Conservation (phyloP, 805 yeast genomes). For the Metschnikowia aberdeeniae region DNA sequence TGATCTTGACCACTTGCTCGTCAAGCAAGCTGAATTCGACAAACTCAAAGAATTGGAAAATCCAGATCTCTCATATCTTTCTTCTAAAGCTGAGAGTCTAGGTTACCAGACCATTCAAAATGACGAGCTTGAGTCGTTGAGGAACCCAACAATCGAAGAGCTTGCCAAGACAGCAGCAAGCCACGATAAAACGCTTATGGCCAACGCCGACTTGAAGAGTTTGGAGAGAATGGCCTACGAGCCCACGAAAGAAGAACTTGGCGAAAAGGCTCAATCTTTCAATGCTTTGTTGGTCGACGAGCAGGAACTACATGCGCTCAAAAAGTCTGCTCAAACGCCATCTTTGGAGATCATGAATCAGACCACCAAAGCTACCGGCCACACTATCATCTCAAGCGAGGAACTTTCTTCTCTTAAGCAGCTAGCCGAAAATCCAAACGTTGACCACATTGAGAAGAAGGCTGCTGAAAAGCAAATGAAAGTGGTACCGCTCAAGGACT, state of each 20-base stretch:
- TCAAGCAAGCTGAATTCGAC: constrained; percentile 1
- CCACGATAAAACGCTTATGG: constrained; percentile 1
- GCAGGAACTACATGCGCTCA: constrained; percentile 11
- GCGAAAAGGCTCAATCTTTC: constrained; percentile 3
- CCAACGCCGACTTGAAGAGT: constrained; percentile 2
- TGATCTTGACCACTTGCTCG: constrained; percentile 1
- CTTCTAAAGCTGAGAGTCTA: constrained; percentile 6
- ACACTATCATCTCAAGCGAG: constrained; percentile 6
- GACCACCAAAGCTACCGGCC: constrained; percentile 15
- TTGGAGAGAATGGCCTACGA: constrained; percentile 8
- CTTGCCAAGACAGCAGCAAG: constrained; percentile 6
- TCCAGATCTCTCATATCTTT: constrained; percentile 5
- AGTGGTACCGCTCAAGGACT: constrained; percentile 7
- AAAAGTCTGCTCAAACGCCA: constrained; percentile 29
- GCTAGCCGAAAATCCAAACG: constrained; percentile 29
- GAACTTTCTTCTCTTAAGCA: constrained; percentile 19
- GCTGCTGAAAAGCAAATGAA: constrained; percentile 11
- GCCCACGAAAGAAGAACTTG: constrained; percentile 16
- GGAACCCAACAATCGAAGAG: constrained; percentile 15
- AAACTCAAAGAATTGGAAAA: constrained; percentile 2
- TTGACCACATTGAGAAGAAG: constrained; percentile 15
- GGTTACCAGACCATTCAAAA: constrained; percentile 6
- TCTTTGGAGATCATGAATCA: constrained; percentile 15
- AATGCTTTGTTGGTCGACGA: constrained; percentile 5
- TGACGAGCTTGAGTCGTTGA: constrained; percentile 7